phyloP scores from a whole-genome alignment of 441 rosid species.

The Geranium incanum region DNA sequence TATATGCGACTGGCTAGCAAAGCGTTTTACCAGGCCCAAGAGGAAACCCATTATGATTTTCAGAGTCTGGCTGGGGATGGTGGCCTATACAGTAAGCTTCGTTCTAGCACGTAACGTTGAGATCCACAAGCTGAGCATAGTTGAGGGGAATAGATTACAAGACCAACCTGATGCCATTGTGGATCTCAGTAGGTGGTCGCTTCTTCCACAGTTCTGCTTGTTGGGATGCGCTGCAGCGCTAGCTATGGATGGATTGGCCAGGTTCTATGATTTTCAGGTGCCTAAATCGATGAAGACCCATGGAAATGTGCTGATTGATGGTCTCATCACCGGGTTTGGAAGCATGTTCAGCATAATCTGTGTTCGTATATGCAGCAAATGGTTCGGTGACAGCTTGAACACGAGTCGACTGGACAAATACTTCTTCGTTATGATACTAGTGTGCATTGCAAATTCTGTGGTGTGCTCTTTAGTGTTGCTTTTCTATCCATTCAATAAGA shows the following conservation, averaged over 20 bases:
- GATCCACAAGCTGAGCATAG: conserved; percentile 5
- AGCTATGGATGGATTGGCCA: conserved; percentile 1
- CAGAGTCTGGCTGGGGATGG: conserved; percentile 4
- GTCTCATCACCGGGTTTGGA: conserved; percentile 3
- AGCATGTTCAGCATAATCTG: neutral
- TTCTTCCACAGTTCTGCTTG: conserved; percentile 9
- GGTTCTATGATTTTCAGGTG: conserved; percentile 8
- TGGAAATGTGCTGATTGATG: conserved; percentile 1
- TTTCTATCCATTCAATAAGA: neutral
- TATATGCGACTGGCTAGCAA: neutral
- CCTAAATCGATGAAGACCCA: neutral
- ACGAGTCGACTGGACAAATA: conserved; percentile 1
- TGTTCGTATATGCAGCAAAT: neutral
- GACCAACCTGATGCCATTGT: neutral
- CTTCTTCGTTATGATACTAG: neutral
- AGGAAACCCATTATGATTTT: neutral
- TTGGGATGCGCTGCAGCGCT: conserved; percentile 10
- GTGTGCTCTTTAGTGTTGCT: neutral
- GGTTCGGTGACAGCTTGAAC: conserved; percentile 8
- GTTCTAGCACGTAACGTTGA: neutral
- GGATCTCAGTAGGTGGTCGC: neutral
- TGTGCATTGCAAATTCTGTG: conserved; percentile 4
- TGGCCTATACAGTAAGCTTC: neutral
- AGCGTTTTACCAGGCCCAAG: neutral
- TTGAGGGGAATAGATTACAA: neutral